Evolutionary conservation across 495 filamentous ascomycete genomes (phyloP), one percentile per base, ranked within the genome.

Genomic region (Xylaria venustula): DNA sequence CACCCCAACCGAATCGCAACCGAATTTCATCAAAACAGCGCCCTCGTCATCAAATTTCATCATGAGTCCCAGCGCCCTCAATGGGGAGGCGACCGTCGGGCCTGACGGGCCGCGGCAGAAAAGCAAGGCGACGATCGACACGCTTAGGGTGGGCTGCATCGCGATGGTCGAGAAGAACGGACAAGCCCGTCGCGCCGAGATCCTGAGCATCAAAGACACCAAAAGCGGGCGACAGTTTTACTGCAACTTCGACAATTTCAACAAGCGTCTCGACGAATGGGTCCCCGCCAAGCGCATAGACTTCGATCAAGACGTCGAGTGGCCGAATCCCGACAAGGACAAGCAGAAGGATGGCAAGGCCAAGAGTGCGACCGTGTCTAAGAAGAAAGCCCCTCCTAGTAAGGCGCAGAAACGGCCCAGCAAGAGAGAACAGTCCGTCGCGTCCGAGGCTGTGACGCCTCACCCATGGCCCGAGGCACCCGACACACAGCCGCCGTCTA

Each of bases 211-310:
- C 44, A 84, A 87, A 66, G 89, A 89, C 50, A 87, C 89, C 7
- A 93, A 94, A 66, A 91, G 90, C 64, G 86, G 89, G 4, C 87
- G 88, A 49, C 87, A 89, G 55, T 96, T 92, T 70, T 97, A 97
- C 71, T 93, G 96, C 66, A 96, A 98, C 73, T 98, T 98, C 75
- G 91, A 97, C 60, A 95, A 97, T 64, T 98, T 97, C 85, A 98
- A 98, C 79, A 98, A 98, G 71, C 94, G 94, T 79, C 83, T 98
- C 17, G 94, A 98, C 74, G 93, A 98, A 83, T 98, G 95, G 95
- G 84, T 98, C 42, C 79, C 87, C 1, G 84, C 88, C 34, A 78
- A 84, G 41, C 84, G 93, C 11, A 89, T 98, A 63, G 91, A 98
- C 70, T 87, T 98, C 48, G 73, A 73, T 11, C 77, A 80, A 51